Percentiles rank a stretch among this genome's conserved stretches.
Evolutionary conservation across 192 early-diverging fungal genomes (phyloP).

Genomic region (Spizellomyces sp.): DNA sequence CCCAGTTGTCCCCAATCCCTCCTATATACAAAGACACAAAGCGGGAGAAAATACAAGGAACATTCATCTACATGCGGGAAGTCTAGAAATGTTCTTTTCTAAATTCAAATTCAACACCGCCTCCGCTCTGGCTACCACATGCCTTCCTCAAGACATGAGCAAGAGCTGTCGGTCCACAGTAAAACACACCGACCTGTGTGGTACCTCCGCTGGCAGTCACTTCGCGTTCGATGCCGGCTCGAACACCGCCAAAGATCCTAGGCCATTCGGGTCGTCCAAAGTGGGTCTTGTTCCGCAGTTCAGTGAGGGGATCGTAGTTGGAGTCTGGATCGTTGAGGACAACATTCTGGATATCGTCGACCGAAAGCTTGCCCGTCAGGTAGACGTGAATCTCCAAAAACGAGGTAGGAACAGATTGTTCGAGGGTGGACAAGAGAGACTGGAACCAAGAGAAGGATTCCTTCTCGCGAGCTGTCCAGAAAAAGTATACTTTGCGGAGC

Average conservation of each 20-base stretch:
- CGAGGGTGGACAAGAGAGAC: conserved; percentile 67
- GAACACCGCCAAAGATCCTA: conserved; percentile 59
- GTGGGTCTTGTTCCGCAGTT: conserved; percentile 65
- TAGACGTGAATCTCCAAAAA: conserved; percentile 51
- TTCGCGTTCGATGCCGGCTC: conserved; percentile 30
- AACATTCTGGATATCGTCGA: conserved; percentile 66
- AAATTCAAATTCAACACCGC: conserved; percentile 32
- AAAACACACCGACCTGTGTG: conserved; percentile 76
- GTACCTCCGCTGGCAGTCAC: conserved; percentile 10
- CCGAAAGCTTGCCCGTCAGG: conserved; percentile 63
- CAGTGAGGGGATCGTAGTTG: conserved; percentile 69
- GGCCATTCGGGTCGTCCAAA: conserved; percentile 81
- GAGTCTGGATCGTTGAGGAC: conserved; percentile 52
- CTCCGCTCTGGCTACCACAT: conserved; percentile 27
- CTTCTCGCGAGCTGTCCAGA: conserved; percentile 79
- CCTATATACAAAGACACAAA: too few relatives aligned
- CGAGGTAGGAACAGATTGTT: conserved; percentile 58
- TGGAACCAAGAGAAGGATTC: conserved; percentile 82
- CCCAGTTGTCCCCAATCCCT: too few relatives aligned
- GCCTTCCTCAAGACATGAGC: conserved; percentile 57
- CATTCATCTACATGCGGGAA: too few relatives aligned
- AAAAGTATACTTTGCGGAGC: conserved; percentile 72
- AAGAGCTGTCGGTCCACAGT: conserved; percentile 76
- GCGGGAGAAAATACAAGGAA: too few relatives aligned
- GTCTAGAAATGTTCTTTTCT: conserved; percentile 35